phyloP scores from a whole-genome alignment of 768 basidiomycete genomes.

The Ramaria rubella region DNA sequence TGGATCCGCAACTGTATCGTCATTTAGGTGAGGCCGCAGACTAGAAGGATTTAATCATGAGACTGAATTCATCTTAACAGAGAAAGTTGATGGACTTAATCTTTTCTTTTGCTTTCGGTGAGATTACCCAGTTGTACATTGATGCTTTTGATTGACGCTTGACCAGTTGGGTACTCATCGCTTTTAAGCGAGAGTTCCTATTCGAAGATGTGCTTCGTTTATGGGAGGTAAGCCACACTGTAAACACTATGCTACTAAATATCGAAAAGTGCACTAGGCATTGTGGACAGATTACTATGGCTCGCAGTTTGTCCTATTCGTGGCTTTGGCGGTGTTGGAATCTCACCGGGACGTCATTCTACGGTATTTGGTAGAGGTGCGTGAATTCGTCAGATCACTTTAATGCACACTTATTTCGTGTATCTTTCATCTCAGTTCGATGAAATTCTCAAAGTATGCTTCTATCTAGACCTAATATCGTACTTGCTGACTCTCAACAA shows the following conservation, averaged over 20 bases:
- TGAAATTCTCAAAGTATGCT: constrained; percentile 61
- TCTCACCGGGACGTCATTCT: constrained; percentile 93
- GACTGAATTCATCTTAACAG: constrained; percentile 33
- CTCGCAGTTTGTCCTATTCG: constrained; percentile 82
- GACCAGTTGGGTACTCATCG: constrained; percentile 78
- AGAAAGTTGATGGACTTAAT: constrained; percentile 85
- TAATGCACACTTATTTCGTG: too few species aligned
- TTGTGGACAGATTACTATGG: constrained; percentile 91
- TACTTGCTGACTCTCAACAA: constrained; percentile 9
- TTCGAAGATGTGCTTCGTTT: constrained; percentile 85
- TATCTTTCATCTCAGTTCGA: too few species aligned
- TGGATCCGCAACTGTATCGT: constrained; percentile 94
- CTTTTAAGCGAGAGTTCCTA: constrained; percentile 94
- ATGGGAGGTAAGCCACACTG: constrained; percentile 61
- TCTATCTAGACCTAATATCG: neutral
- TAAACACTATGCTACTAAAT: neutral
- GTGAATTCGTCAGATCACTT: constrained; percentile 16
- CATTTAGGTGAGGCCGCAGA: constrained; percentile 58
- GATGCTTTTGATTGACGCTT: neutral
- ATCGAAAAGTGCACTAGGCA: constrained; percentile 21
- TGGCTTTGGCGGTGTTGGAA: constrained; percentile 90
- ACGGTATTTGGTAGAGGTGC: constrained; percentile 88
- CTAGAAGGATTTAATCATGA: neutral
- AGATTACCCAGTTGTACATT: constrained; percentile 18
- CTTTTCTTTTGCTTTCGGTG: constrained; percentile 98